Percentiles rank a stretch among this genome's conserved stretches.
These are phyloP conservation scores for Ceriops decandra DNA, from an alignment of 345 rosid species.

Conservation along the genomic window DNA sequence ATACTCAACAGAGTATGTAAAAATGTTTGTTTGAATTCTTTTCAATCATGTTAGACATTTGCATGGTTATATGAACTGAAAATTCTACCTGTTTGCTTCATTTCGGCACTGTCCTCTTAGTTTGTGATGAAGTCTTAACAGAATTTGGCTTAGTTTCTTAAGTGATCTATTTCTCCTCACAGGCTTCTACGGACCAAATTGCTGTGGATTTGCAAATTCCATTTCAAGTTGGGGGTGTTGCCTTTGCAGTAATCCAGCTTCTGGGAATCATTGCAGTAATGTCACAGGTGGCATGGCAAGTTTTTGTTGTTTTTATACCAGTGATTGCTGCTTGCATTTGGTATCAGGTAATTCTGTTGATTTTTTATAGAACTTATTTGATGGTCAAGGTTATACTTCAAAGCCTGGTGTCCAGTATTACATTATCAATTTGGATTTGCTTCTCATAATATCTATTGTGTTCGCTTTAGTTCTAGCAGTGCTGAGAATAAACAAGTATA, in stretches of 20 bases:
- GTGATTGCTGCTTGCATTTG: conserved; percentile 54
- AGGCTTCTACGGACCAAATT: conserved; percentile 90
- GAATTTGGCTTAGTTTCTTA: neutral
- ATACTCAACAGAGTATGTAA: conserved; percentile 58
- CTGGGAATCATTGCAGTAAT: conserved; percentile 64
- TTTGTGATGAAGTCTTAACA: neutral
- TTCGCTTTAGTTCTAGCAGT: too few species aligned
- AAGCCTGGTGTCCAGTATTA: neutral
- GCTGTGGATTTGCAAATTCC: conserved; percentile 55
- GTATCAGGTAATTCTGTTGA: conserved; percentile 59
- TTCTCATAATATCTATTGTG: too few species aligned
- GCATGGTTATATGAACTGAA: neutral
- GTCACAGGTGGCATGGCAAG: conserved; percentile 83
- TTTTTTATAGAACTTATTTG: neutral
- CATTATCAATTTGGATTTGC: neutral
- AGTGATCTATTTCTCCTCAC: neutral
- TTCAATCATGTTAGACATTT: neutral
- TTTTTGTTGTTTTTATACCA: conserved; percentile 69
- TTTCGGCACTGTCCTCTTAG: neutral
- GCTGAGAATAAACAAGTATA: too few species aligned
- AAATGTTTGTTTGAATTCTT: neutral
- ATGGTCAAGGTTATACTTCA: neutral
- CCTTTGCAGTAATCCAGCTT: conserved; percentile 54
- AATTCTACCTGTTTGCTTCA: neutral
- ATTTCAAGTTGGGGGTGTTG: conserved; percentile 37